Conservation (phyloP, 176 grass and related monocot species). For the Avena atlantica region DNA sequence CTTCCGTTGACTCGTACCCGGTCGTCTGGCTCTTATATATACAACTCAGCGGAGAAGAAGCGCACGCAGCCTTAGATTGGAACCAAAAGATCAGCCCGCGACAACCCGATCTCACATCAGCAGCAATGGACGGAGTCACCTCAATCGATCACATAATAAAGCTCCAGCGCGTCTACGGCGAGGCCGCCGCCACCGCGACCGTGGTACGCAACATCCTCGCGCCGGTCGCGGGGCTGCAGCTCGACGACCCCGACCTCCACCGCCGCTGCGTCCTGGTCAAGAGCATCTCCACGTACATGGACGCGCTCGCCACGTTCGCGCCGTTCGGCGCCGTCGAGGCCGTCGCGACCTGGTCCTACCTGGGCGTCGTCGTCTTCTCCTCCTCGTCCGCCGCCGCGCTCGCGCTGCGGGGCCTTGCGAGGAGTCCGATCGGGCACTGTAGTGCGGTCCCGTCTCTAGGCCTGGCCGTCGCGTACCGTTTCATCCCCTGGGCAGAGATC, state of each 20-base stretch:
- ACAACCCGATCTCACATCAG: neutral
- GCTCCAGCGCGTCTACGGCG: conserved; percentile 4
- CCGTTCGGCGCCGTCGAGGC: neutral
- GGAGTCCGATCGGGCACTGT: neutral
- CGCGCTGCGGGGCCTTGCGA: neutral
- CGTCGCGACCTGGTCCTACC: neutral
- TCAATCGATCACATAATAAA: neutral
- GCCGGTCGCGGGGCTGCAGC: neutral
- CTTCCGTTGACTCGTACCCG: too few species aligned
- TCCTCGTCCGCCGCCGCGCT: neutral
- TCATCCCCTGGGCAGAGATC: neutral
- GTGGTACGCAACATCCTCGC: neutral
- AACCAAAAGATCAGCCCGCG: neutral
- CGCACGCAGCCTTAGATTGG: too few species aligned
- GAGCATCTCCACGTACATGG: neutral
- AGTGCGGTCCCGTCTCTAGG: neutral
- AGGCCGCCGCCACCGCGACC: neutral
- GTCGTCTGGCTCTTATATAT: too few species aligned
- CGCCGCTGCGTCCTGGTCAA: neutral
- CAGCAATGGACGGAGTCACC: neutral
- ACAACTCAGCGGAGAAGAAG: too few species aligned
- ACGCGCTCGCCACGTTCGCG: neutral
- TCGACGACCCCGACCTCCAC: neutral
- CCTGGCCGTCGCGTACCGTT: neutral
- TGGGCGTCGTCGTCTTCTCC: neutral